Percentiles rank a stretch among this genome's conserved stretches.
phyloP scores from a whole-genome alignment of 2,329 filamentous ascomycete species.

The Chaetomium olivaceum region DNA sequence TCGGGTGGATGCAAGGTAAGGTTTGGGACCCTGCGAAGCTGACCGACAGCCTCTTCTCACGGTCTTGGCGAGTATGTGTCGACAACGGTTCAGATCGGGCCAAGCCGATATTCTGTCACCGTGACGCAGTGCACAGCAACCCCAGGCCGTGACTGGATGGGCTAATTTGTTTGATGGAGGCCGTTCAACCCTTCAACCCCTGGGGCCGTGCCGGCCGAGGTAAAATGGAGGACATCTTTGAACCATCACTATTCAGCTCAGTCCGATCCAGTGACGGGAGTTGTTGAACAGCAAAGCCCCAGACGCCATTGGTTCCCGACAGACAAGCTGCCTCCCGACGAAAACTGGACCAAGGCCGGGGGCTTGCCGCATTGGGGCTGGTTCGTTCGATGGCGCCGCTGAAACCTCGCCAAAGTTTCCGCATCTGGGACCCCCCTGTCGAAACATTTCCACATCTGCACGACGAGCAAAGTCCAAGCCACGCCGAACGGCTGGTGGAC shows the following conservation, averaged over 20 bases:
- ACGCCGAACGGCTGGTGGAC: constrained; percentile 13
- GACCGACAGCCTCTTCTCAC: constrained; percentile 22
- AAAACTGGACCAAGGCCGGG: constrained; percentile 17
- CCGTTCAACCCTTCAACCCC: constrained; percentile 10
- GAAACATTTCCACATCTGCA: constrained; percentile 16
- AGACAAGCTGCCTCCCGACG: constrained; percentile 30
- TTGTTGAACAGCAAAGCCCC: constrained; percentile 19
- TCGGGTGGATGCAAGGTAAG: constrained; percentile 9
- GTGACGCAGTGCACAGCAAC: constrained; percentile 1
- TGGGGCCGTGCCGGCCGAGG: constrained; percentile 7
- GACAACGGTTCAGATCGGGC: constrained; percentile 8
- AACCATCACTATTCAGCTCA: constrained; percentile 26
- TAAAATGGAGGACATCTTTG: constrained; percentile 2
- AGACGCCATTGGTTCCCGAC: constrained; percentile 22
- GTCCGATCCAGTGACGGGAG: constrained; percentile 11
- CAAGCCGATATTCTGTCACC: constrained; percentile 4
- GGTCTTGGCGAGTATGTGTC: constrained; percentile 23
- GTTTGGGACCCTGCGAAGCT: constrained; percentile 28
- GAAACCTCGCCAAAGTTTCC: constrained; percentile 34
- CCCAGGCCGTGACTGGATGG: not conserved
- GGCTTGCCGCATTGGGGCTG: constrained; percentile 25
- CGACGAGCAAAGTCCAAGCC: constrained; percentile 11
- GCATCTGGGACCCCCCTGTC: constrained; percentile 23
- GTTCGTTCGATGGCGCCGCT: constrained; percentile 31
- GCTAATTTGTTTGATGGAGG: constrained; percentile 9